Base-by-base conservation (phyloP, 768 basidiomycete genomes). In the Mycena alexandri region DNA sequence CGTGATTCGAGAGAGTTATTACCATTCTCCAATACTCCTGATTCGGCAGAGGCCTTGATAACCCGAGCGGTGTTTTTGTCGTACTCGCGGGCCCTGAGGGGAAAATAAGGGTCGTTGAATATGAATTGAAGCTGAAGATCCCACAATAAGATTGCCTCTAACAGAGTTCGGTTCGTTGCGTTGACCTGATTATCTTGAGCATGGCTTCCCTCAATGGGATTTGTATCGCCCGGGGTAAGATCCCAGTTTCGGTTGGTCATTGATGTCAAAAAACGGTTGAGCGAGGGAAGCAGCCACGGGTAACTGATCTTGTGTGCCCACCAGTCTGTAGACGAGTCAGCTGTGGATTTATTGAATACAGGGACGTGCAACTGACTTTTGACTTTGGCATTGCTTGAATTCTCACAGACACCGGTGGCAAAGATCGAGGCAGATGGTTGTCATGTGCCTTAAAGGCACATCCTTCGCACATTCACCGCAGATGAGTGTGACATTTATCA, bases 251-350 rank as follows among this genome's bases (percentile, higher is more conserved):
- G 38, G 7, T 62, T n/a, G 33, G 16, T 42, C 61, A 62, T 52
- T 10, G 7, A 6, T 2, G 50, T 62, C 22, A 62, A 17, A 24
- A 2, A 47, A 3, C 53, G 62, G 25, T 63, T 63, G 14, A 63
- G 33, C 3, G 53, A 63, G 1, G 53, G 52, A 5, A 63, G 62
- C 2, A 63, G 53, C 62, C 62, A 63, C 10, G 62, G 62, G 53
- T 63, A 63, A 13, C 61, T 50, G n/a, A 53, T 44, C 21, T 63
- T 63, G 52, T 63, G 61, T 4, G 33, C 53, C 52, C 53, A 63
- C 53, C 53, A 63, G 8, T 5, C 59, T 61, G 34, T 1, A 25
- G 9, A 10, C 6, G 2, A 19, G 13, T 19, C 10, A 24, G 12
- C 9, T 22, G 24, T n/a, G 9, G n/a, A 8, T 33, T 9, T 33